phyloP scores from a whole-genome alignment of 306 rosid species.

The Cicer bijugum region DNA sequence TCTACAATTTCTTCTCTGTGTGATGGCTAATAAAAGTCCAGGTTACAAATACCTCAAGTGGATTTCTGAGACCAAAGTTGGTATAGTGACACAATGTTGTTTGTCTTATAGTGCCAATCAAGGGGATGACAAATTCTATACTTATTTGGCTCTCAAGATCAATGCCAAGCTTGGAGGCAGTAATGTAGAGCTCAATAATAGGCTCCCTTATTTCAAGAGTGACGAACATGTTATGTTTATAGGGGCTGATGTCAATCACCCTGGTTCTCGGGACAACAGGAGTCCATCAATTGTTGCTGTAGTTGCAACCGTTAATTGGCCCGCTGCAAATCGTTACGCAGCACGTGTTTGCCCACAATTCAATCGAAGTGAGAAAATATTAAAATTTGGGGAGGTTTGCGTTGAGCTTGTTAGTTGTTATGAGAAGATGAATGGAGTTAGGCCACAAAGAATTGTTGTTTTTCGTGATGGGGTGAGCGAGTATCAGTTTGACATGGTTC shows the following conservation, averaged over 20 bases:
- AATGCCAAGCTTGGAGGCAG: constrained; percentile 95
- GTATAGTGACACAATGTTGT: constrained; percentile 83
- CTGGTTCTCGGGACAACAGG: constrained; percentile 49
- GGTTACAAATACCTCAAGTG: constrained; percentile 76
- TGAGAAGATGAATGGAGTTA: constrained; percentile 48
- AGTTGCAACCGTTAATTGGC: constrained; percentile 84
- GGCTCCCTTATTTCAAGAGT: constrained; percentile 54
- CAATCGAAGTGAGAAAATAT: constrained; percentile 61
- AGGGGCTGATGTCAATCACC: constrained; percentile 93
- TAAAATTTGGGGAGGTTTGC: constrained; percentile 65
- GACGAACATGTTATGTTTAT: constrained; percentile 71
- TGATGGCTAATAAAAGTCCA: constrained; percentile 61
- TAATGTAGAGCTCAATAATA: constrained; percentile 65
- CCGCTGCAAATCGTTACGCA: constrained; percentile 81
- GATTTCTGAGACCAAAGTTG: constrained; percentile 75
- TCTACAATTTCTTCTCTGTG: constrained; percentile 73
- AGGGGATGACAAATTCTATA: constrained; percentile 61
- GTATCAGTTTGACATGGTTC: constrained; percentile 85
- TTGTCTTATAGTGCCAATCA: constrained; percentile 57
- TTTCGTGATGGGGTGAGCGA: constrained; percentile 87
- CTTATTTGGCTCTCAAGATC: constrained; percentile 76
- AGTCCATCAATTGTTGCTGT: constrained; percentile 83
- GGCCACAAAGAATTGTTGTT: constrained; percentile 62
- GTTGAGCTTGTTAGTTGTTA: constrained; percentile 68
- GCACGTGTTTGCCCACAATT: constrained; percentile 64